Evolutionary conservation across 148 eudicot species (phyloP).

Genomic region (Cornus controversa): DNA sequence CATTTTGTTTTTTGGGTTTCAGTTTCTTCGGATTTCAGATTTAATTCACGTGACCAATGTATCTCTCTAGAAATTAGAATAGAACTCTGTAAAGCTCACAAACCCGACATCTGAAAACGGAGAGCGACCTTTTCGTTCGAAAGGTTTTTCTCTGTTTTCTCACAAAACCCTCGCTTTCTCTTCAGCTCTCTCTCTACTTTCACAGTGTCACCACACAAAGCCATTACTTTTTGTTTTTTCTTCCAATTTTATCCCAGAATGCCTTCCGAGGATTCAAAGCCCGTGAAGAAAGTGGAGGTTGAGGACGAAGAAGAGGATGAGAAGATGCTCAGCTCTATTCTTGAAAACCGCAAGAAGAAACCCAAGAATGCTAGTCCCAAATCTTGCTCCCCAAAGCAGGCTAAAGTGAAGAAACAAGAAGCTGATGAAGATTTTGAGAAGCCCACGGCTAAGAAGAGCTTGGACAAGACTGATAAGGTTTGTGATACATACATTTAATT

Average conservation of each 20-base stretch:
- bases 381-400: constrained; percentile 14
- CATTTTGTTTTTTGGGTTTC: too few species aligned
- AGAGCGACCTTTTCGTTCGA: too few species aligned
- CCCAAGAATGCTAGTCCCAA: constrained; percentile 14
- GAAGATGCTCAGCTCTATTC: constrained; percentile 26
- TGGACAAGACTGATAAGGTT: constrained; percentile 35
- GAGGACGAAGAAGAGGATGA: constrained; percentile 46
- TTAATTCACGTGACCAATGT: too few species aligned
- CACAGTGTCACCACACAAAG: not conserved
- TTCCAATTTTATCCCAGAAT: constrained; percentile 22
- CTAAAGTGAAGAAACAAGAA: constrained; percentile 36
- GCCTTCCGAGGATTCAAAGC: constrained; percentile 46
- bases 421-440: constrained; percentile 24
- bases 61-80: too few species aligned
- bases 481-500: not conserved
- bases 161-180: not conserved
- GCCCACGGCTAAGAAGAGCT: constrained; percentile 23
- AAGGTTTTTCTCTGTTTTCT: not conserved
- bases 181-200: not conserved
- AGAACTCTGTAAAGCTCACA: too few species aligned
- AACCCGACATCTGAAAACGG: too few species aligned
- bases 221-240: not conserved
- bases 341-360: constrained; percentile 23
- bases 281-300: constrained; percentile 36
- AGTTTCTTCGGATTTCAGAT: too few species aligned